phyloP scores from a whole-genome alignment of 2,329 filamentous ascomycete genomes.

The Diatrype stigma region DNA sequence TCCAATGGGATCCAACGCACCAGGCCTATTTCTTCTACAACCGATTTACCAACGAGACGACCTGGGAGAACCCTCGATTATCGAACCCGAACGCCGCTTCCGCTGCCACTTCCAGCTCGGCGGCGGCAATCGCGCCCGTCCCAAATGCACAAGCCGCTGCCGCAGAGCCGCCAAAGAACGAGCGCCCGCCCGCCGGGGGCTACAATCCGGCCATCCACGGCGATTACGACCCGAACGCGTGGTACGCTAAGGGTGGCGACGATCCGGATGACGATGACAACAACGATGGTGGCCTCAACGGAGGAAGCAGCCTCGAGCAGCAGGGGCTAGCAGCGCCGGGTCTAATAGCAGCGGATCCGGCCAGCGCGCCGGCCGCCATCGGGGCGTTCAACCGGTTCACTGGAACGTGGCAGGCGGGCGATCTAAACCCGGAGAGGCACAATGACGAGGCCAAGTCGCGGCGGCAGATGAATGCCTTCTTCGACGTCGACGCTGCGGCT shows the following conservation, averaged over 20 bases:
- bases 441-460: constrained; percentile 82
- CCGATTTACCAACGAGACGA: constrained; percentile 66
- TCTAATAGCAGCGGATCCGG: constrained; percentile 27
- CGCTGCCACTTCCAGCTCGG: constrained; percentile 8
- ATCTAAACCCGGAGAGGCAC: constrained; percentile 68
- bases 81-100: constrained; percentile 38
- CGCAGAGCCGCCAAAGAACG: constrained; percentile 28
- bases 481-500: constrained; percentile 91
- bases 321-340: constrained; percentile 15
- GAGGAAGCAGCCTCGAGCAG: constrained; percentile 24
- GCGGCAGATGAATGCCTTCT: constrained; percentile 89
- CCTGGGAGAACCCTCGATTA: constrained; percentile 85
- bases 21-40: constrained; percentile 83
- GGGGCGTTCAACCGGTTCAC: constrained; percentile 91
- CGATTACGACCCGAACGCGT: constrained; percentile 92
- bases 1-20: constrained; percentile 66
- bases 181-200: constrained; percentile 55
- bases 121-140: constrained; percentile 13
- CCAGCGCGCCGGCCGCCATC: constrained; percentile 57
- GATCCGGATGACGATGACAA: too few species aligned
- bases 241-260: constrained; percentile 66
- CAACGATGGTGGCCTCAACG: too few species aligned
- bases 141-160: constrained; percentile 19
- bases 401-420: constrained; percentile 70
- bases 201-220: constrained; percentile 97